Evolutionary conservation across 805 yeast species (phyloP), one percentile per base, ranked within the genome.

Genomic region (Myxozyma sirexii): DNA sequence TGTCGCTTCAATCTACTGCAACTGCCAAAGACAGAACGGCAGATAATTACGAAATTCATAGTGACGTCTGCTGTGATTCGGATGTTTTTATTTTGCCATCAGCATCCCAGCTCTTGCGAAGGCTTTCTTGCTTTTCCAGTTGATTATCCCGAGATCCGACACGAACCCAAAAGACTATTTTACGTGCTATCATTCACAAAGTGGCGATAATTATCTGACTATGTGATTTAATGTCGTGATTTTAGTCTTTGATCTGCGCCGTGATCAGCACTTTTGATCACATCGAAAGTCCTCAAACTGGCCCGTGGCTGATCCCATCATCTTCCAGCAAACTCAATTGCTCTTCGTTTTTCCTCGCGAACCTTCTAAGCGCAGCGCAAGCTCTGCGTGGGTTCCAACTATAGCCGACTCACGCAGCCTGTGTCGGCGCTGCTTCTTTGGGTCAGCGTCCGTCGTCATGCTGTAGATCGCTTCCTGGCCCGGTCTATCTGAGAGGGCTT

Each of bases 381-480:
- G 21, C 42, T 17, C 3, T 41, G 42, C 42, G 27, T 41, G 45
- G 45, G 45, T 21, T 41, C 45, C 45, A 19, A 41, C 8, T 41
- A 19, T 41, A 41, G 45, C 45, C 21, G 42, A 17, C 21, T 23
- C 46, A 15, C n/a, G 8, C 43, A 21, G 46, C 31, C 23, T 42
- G 12, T n/a, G n/a, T n/a, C n/a, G n/a, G n/a, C 13, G 13, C 35
- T 44, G 15, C 48, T 26, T n/a, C 33, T 5, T 44, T 26, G 4
- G 21, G 31, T 8, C 2, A 44, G 35, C 1, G n/a, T 26, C 35
- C 33, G 35, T 31, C 39, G 50, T 46, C 50, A 31, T 29, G 27
- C 24, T 31, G 50, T 46, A 46, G 50, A 46, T 46, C 50, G 23
- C 50, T 27, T 17, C 24, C 50, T 12, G 8, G 26, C 27, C 13